Evolutionary conservation across 306 rosid genomes (phyloP).

Genomic region (Begonia fuchsioides): DNA sequence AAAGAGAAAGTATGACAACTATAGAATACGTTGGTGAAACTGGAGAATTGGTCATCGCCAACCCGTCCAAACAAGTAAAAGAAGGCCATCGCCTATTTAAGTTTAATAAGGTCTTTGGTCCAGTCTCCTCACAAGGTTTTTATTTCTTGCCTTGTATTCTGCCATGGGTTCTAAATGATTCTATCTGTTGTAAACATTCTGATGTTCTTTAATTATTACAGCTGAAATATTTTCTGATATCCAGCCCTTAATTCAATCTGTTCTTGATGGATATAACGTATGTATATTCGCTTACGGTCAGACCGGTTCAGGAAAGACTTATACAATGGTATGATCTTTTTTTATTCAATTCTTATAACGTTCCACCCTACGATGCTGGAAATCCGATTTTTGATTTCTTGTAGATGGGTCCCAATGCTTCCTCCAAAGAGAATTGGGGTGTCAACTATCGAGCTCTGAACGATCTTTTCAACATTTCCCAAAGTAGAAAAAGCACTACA

Average conservation of each 20-base stretch:
- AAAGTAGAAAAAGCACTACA: not conserved
- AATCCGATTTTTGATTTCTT: not conserved
- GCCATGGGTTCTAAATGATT: no score
- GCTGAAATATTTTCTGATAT: no score
- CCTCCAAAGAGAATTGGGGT: not conserved
- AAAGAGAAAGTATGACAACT: conserved; percentile 40
- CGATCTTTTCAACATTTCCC: not conserved
- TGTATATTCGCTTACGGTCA: no score
- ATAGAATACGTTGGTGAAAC: conserved; percentile 48
- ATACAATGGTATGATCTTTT: no score
- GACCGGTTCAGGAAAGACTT: no score
- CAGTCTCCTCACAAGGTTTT: conserved; percentile 68
- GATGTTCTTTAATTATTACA: no score
- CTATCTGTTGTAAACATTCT: not conserved
- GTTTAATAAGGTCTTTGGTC: conserved; percentile 68
- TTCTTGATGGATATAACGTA: no score
- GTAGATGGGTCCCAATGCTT: not conserved
- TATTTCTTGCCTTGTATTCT: conserved; percentile 1
- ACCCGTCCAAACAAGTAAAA: conserved; percentile 70
- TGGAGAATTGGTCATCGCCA: conserved; percentile 59
- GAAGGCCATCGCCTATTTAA: conserved; percentile 56
- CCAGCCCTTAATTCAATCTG: no score
- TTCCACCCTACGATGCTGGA: no score
- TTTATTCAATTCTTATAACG: no score
- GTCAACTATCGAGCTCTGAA: not conserved